Conservation (phyloP, 1,139 yeast genomes). For the Geotrichum phurueaensis region DNA sequence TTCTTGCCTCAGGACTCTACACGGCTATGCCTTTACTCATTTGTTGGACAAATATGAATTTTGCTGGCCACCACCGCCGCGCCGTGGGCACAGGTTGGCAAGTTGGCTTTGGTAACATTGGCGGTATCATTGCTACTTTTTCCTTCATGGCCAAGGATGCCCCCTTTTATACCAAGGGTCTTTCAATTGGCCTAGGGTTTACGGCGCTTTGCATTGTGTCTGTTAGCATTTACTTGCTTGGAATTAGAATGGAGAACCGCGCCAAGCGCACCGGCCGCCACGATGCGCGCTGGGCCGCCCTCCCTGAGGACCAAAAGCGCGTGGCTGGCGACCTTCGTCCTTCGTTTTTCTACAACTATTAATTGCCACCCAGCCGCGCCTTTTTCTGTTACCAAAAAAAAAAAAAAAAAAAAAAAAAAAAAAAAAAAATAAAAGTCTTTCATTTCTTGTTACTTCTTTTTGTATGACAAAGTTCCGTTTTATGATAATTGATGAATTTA, state of each 20-base stretch:
- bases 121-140: slow-evolving; percentile 70
- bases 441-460: too few relatives aligned
- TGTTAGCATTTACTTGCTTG: slow-evolving; percentile 42
- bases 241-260: slow-evolving; percentile 31
- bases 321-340: slow-evolving; percentile 66
- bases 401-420: too few relatives aligned
- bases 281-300: slow-evolving; percentile 40
- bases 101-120: slow-evolving; percentile 77
- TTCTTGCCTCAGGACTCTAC: slow-evolving; percentile 60
- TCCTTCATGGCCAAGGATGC: slow-evolving; percentile 53
- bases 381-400: too few relatives aligned
- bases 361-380: slow-evolving; percentile 3
- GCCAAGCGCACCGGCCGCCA: slow-evolving; percentile 34
- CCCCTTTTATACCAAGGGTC: slow-evolving; percentile 55
- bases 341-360: slow-evolving; percentile 46
- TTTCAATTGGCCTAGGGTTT: slow-evolving; percentile 51
- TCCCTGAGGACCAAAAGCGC: slow-evolving; percentile 42
- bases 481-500: too few relatives aligned
- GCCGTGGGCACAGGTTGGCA: slow-evolving; percentile 71
- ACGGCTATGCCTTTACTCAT: slow-evolving; percentile 69
- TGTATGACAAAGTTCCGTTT: too few relatives aligned
- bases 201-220: slow-evolving; percentile 47
- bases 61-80: slow-evolving; percentile 65
- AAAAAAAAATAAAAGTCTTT: not conserved
- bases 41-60: slow-evolving; percentile 67